Base-by-base conservation (phyloP, 2,329 filamentous ascomycete species). In the Colletotrichum agaves region DNA sequence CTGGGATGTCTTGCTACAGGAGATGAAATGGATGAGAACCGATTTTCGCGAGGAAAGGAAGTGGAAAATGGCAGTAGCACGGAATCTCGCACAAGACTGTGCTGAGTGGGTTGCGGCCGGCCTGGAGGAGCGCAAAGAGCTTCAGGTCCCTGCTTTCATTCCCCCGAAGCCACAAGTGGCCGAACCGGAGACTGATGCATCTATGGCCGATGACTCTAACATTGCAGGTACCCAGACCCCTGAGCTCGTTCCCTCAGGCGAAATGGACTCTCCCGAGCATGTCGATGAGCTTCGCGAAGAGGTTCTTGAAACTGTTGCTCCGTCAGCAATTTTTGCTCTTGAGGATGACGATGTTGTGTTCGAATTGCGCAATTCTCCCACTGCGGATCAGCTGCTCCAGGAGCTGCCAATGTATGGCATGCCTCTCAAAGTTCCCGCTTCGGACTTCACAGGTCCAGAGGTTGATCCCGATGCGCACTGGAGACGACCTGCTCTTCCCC, bases 21-120 rank as follows among this genome's bases (percentile, higher is more conserved):
- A 99, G 81, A 93, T 95, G 87, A 97, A 94, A 78, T 98, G 95
- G 95, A 97, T 99, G 93, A 89, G 94, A 57, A 98, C 94, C 2
- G 96, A 99, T 78, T 98, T 98, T 75, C 88, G 92, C 58, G 93
- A 98, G 78, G 96, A 98, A 78, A 85, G 93, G 44, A 97, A 97
- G 77, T 97, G 94, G 94, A 98, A 98, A 80, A 90, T 89, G 75
- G 88, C 91, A 2, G 87, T 91, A 39, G 94, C 94, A 5, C 91
- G 90, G 66, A 93, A 90, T 64, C 84, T 97, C 67, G 96, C 94
- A 1, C 84, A 90, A 73, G 92, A 91, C 73, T 98, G 95, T 78
- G 93, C 91, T 0, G 90, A 95, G 72, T 99, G 93, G 88, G 86
- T 93, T 41, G 84, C 86, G 21, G 87, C 91, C 41, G 84, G 83